Evolutionary conservation across 2,329 filamentous ascomycete genomes (phyloP).

Genomic region (Arthrobotrys musiformis): DNA sequence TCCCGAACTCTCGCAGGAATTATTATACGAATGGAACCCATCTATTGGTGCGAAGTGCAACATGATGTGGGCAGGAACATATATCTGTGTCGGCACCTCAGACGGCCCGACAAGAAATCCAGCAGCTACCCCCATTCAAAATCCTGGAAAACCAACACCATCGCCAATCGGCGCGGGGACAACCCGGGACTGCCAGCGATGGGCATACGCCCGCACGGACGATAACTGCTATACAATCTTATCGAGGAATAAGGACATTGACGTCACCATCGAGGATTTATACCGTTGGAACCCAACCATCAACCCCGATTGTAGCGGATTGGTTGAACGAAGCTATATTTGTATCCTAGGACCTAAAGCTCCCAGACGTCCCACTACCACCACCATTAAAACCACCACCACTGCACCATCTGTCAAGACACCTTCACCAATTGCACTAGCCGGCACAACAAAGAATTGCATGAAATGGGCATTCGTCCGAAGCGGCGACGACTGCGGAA

Average conservation of each 20-base stretch:
- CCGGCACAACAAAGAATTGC: slow-evolving; percentile 55
- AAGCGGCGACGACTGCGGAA: slow-evolving; percentile 34
- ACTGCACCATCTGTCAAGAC: not conserved
- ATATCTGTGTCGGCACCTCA: slow-evolving; percentile 25
- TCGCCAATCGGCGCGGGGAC: slow-evolving; percentile 31
- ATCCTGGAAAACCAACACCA: not conserved
- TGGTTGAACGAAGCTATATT: not conserved
- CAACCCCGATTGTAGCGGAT: slow-evolving; percentile 1
- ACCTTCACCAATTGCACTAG: slow-evolving; percentile 50
- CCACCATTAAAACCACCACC: not conserved
- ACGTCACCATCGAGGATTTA: slow-evolving; percentile 9
- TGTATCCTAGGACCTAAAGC: not conserved
- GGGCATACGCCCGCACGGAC: not conserved
- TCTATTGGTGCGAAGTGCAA: slow-evolving; percentile 19
- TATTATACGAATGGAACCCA: slow-evolving; percentile 34
- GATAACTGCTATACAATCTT: slow-evolving; percentile 15
- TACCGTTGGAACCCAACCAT: slow-evolving; percentile 24
- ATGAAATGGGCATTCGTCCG: slow-evolving; percentile 32
- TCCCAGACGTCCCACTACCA: not conserved
- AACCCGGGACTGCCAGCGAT: slow-evolving; percentile 8
- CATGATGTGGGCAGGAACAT: slow-evolving; percentile 18
- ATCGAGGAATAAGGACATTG: not conserved
- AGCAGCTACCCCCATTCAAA: not conserved
- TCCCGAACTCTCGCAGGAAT: not conserved
- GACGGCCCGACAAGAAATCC: not conserved